Percentiles rank a stretch among this genome's conserved stretches.
These are phyloP conservation scores for Suillus subalutaceus DNA, from an alignment of 768 basidiomycete species.

Conservation along the genomic window DNA sequence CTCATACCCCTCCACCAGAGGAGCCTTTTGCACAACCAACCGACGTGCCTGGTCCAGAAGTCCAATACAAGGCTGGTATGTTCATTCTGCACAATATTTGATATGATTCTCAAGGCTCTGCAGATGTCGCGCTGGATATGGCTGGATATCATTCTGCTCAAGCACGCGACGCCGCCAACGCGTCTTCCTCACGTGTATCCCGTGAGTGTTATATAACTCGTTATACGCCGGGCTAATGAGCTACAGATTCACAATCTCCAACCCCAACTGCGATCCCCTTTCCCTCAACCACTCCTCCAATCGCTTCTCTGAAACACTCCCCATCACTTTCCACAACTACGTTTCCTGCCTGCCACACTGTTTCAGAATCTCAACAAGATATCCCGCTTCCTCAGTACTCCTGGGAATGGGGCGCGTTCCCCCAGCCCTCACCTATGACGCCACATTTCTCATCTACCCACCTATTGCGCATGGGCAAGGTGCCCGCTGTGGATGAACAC, in stretches of 20 bases:
- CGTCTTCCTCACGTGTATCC: conserved; percentile 45
- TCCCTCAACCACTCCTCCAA: conserved; percentile 13
- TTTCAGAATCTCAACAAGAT: conserved; percentile 66
- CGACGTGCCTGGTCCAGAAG: conserved; percentile 51
- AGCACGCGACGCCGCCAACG: conserved; percentile 29
- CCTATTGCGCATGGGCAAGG: conserved; percentile 18
- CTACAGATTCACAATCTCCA: conserved; percentile 8
- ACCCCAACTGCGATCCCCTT: neutral
- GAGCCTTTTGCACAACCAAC: conserved; percentile 46
- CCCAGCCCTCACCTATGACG: conserved; percentile 72
- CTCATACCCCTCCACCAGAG: conserved; percentile 40
- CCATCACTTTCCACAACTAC: conserved; percentile 30
- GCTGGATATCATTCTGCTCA: conserved; percentile 72
- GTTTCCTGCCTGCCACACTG: conserved; percentile 50
- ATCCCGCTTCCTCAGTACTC: conserved; percentile 62
- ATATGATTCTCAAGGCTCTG: conserved; percentile 11
- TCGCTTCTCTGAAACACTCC: conserved; percentile 18
- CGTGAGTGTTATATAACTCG: conserved; percentile 24
- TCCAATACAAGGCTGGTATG: conserved; percentile 64
- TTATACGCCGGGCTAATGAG: neutral
- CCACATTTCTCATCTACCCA: conserved; percentile 41
- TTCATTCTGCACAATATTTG: conserved; percentile 8
- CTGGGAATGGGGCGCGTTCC: conserved; percentile 95
- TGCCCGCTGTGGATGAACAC: conserved; percentile 12
- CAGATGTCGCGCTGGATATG: conserved; percentile 81